Conservation (phyloP, 495 filamentous ascomycete species). For the Hypomontagnella monticulosa region DNA sequence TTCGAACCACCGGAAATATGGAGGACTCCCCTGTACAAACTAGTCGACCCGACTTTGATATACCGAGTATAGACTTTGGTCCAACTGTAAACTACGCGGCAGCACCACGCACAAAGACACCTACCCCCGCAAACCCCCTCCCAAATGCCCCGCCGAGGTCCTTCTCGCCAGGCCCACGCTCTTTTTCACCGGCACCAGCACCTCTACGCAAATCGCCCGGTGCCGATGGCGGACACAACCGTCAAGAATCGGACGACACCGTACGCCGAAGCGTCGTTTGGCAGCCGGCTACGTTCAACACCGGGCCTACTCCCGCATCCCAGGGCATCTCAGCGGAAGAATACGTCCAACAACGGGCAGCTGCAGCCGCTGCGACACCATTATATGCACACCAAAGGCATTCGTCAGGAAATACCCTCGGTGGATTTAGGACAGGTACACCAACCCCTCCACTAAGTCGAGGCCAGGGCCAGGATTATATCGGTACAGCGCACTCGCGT, state of each 20-base stretch:
- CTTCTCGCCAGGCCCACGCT: conserved; percentile 53
- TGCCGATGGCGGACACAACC: conserved; percentile 49
- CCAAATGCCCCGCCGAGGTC: conserved; percentile 40
- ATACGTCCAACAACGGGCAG: conserved; percentile 85
- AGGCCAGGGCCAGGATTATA: conserved; percentile 36
- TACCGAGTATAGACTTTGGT: conserved; percentile 87
- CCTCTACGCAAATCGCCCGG: conserved; percentile 52
- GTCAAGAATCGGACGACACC: conserved; percentile 58
- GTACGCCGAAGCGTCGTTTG: conserved; percentile 73
- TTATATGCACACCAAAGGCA: conserved; percentile 68
- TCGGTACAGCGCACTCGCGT: conserved; percentile 56
- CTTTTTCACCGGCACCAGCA: conserved; percentile 52
- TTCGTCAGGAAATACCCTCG: conserved; percentile 62
- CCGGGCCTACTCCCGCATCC: conserved; percentile 57
- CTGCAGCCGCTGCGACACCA: conserved; percentile 54
- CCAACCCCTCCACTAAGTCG: conserved; percentile 54
- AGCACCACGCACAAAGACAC: conserved; percentile 37
- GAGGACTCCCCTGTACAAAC: conserved; percentile 40
- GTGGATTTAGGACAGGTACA: conserved; percentile 54
- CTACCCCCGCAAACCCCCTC: conserved; percentile 26
- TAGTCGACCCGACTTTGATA: conserved; percentile 53
- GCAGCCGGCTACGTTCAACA: conserved; percentile 71
- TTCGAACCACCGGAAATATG: conserved; percentile 80
- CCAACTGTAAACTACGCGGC: conserved; percentile 76
- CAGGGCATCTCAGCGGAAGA: conserved; percentile 69